Conservation (phyloP, 164 flowering plant genomes). For the Vitis vinifera region DNA sequence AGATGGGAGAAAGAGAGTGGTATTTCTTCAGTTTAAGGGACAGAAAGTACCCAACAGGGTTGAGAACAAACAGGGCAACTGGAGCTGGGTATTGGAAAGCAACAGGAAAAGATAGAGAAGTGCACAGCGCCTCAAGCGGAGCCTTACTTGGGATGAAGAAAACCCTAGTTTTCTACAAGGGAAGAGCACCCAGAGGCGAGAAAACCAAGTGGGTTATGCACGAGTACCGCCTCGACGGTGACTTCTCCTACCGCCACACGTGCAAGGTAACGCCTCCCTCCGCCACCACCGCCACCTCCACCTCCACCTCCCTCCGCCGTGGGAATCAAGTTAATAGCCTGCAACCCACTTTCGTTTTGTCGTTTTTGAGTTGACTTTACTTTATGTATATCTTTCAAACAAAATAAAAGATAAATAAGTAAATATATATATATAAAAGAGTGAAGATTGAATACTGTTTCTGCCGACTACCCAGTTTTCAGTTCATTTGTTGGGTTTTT, state of each 20-base stretch:
- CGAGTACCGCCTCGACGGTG: conserved; percentile 79
- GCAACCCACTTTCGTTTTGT: conserved; percentile 6
- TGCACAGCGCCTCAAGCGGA: conserved; percentile 41
- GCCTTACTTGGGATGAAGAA: conserved; percentile 77
- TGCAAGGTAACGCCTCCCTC: conserved; percentile 44
- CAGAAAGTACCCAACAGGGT: conserved; percentile 80
- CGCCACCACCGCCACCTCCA: neutral
- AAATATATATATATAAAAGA: too few species aligned
- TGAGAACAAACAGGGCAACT: conserved; percentile 80
- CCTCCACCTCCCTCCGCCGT: neutral
- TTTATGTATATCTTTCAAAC: neutral
- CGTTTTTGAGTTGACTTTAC: conserved; percentile 23
- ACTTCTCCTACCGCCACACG: conserved; percentile 62
- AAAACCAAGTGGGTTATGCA: conserved; percentile 93
- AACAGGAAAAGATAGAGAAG: conserved; percentile 77
- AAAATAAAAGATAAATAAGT: too few species aligned
- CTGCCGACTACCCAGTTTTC: too few species aligned
- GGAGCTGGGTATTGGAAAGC: conserved; percentile 92
- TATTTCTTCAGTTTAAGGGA: conserved; percentile 78
- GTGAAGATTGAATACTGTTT: too few species aligned
- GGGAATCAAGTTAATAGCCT: conserved; percentile 7
- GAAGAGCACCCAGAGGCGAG: conserved; percentile 76
- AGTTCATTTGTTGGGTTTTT: too few species aligned
- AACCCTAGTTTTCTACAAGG: conserved; percentile 82
- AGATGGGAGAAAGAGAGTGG: conserved; percentile 88